These are phyloP conservation scores for Fusarium cicatricum DNA, from an alignment of 2,329 filamentous ascomycete species.

Conservation along the genomic window DNA sequence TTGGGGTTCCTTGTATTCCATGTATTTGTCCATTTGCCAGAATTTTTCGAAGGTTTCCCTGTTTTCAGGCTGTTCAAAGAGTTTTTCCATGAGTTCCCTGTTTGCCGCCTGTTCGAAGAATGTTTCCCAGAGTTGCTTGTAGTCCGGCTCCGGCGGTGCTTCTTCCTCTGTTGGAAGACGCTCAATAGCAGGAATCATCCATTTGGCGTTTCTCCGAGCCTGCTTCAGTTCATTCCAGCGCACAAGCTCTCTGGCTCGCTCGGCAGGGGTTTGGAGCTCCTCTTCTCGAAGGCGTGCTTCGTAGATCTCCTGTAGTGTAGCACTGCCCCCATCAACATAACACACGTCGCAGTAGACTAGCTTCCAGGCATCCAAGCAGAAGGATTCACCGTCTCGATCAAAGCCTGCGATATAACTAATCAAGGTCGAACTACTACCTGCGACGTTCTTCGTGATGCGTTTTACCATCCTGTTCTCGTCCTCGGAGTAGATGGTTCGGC, in stretches of 20 bases:
- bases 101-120: background rate
- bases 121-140: background rate
- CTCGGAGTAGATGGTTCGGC: background rate
- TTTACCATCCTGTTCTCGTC: conserved; percentile 3
- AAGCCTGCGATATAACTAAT: background rate
- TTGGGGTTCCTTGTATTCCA: background rate
- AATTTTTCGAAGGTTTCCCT: background rate
- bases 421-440: background rate
- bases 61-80: background rate
- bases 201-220: conserved; percentile 28
- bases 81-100: background rate
- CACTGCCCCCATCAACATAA: conserved; percentile 6
- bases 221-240: background rate
- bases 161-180: conserved; percentile 1
- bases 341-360: conserved; percentile 22
- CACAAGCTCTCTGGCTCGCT: conserved; percentile 19
- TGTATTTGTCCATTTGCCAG: too few relatives aligned
- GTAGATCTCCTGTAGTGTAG: conserved; percentile 12
- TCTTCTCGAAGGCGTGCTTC: conserved; percentile 18
- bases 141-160: conserved; percentile 3
- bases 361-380: conserved; percentile 19
- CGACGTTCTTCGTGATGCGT: conserved; percentile 6
- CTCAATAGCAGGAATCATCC: conserved; percentile 24
- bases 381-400: background rate
- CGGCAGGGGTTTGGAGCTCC: conserved; percentile 16